phyloP scores from a whole-genome alignment of 768 basidiomycete genomes.

The Panaeolus cyanescens region DNA sequence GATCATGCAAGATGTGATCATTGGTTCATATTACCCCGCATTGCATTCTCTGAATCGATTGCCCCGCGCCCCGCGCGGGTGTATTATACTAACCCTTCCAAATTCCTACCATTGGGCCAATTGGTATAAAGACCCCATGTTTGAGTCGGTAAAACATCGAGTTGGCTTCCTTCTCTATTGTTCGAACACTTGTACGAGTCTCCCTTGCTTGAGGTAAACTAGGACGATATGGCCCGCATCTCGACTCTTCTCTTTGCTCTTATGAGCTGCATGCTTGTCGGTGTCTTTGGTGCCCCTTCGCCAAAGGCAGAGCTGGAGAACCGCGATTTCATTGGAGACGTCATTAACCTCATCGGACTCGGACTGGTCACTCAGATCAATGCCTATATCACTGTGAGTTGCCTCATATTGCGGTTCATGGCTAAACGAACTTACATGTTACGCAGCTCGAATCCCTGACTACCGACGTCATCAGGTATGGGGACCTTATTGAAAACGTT shows the following conservation, averaged over 20 bases:
- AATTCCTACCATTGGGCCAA: neutral
- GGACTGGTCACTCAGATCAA: constrained; percentile 39
- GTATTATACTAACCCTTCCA: neutral
- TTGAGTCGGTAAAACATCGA: neutral
- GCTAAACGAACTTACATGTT: neutral
- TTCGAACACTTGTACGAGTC: neutral
- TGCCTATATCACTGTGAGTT: constrained; percentile 35
- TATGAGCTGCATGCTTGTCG: constrained; percentile 22
- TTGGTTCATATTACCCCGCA: neutral
- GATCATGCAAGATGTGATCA: neutral
- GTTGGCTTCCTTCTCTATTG: neutral
- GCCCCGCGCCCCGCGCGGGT: neutral
- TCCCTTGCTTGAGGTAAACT: neutral
- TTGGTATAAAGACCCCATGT: neutral
- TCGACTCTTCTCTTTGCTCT: constrained; percentile 21
- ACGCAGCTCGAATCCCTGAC: constrained; percentile 34
- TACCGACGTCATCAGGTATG: constrained; percentile 36
- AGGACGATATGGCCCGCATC: neutral
- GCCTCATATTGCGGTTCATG: neutral
- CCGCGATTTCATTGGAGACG: constrained; percentile 31
- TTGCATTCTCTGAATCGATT: no score
- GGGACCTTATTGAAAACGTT: neutral
- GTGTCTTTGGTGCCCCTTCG: constrained; percentile 15
- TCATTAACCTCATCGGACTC: constrained; percentile 37
- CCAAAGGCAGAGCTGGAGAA: constrained; percentile 19